Conservation (phyloP, 805 yeast species). For the Starmera caribaea region DNA sequence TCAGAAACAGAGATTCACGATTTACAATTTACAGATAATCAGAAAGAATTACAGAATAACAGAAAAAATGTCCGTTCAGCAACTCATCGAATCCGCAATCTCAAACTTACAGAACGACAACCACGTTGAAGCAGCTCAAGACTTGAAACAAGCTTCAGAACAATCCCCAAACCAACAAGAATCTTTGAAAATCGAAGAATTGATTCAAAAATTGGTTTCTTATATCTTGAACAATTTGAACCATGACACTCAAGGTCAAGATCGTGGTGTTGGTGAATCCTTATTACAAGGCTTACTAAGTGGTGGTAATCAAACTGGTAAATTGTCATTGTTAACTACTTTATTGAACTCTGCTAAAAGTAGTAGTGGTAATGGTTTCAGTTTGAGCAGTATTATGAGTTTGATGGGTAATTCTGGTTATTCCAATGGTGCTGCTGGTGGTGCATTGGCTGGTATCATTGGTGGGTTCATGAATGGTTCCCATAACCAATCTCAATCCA, state of each 20-base stretch:
- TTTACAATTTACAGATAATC: no score
- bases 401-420: slow-evolving; percentile 3
- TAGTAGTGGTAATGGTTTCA: slow-evolving; percentile 2
- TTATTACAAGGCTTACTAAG: slow-evolving; percentile 13
- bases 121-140: slow-evolving; percentile 14
- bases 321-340: slow-evolving; percentile 8
- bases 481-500: no score
- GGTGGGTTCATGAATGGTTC: no score
- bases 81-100: no score
- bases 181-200: slow-evolving; percentile 8
- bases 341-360: slow-evolving; percentile 6
- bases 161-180: slow-evolving; percentile 13
- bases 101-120: slow-evolving; percentile 8
- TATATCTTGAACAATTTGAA: slow-evolving; percentile 15
- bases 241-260: slow-evolving; percentile 7
- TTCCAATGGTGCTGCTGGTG: slow-evolving; percentile 1
- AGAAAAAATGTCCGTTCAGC: slow-evolving; percentile 7
- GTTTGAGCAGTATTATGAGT: neutral
- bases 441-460: slow-evolving; percentile 1
- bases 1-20: no score
- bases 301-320: slow-evolving; percentile 11
- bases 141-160: slow-evolving; percentile 13
- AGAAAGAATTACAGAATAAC: no score
- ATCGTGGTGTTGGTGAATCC: slow-evolving; percentile 10
- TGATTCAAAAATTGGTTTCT: slow-evolving; percentile 11